Conservation (phyloP, 2,329 filamentous ascomycete genomes). For the Penicillium freii region DNA sequence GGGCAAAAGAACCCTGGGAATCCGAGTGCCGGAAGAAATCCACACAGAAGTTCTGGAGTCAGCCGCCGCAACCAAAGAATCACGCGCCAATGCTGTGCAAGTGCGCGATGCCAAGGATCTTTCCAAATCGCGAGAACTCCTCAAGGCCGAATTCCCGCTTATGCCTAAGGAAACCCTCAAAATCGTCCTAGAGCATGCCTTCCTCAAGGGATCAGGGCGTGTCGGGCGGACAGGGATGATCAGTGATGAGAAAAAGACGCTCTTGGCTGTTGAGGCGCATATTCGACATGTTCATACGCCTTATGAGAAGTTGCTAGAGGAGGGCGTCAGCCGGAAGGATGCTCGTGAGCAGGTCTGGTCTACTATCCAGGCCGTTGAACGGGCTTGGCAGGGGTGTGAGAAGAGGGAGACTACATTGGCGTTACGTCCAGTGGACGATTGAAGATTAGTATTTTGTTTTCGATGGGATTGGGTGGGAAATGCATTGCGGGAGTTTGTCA, state of each 20-base stretch:
- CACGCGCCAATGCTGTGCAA: conserved; percentile 42
- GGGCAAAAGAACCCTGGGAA: conserved; percentile 38
- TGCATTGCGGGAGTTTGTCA: conserved; percentile 3
- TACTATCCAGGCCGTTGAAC: conserved; percentile 29
- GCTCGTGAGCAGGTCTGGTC: conserved; percentile 36
- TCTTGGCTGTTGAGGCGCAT: conserved; percentile 45
- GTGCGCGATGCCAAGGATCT: conserved; percentile 35
- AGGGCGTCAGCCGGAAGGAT: conserved; percentile 24
- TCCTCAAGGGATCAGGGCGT: conserved; percentile 42
- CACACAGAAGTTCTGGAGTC: conserved; percentile 38
- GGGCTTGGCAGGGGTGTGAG: conserved; percentile 31
- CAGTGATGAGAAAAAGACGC: conserved; percentile 36
- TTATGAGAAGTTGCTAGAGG: conserved; percentile 38
- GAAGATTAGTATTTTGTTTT: not conserved
- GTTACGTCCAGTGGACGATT: not conserved
- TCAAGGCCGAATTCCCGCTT: conserved; percentile 37
- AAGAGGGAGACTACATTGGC: not conserved
- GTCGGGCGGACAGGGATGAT: conserved; percentile 38
- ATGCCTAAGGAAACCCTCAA: conserved; percentile 38
- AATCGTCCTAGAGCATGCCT: conserved; percentile 39
- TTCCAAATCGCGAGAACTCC: conserved; percentile 25
- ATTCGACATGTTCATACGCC: conserved; percentile 44
- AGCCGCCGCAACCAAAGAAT: conserved; percentile 41
- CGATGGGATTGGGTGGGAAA: not conserved
- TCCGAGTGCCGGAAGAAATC: conserved; percentile 45